A percentile compares a stretch with the other conserved stretches of the same genome.
Evolutionary conservation across 2,329 filamentous ascomycete genomes (phyloP).

Genomic region (Cryphonectria radicalis): DNA sequence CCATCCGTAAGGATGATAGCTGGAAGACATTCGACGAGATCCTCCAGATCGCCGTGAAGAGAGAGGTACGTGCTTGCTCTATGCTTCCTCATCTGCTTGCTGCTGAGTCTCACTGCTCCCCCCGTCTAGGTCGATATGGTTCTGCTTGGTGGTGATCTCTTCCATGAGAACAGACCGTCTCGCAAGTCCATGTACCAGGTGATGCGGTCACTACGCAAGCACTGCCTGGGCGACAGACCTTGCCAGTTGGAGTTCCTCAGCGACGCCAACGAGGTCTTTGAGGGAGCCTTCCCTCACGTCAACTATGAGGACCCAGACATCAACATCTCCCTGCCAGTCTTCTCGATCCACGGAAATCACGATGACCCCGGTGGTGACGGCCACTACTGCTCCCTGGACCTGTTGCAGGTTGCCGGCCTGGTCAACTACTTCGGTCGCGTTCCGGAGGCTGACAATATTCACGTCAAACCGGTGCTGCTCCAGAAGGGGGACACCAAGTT

Average conservation of each 20-base stretch:
- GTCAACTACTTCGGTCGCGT: slow-evolving; percentile 96
- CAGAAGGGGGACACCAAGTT: slow-evolving; percentile 94
- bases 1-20: slow-evolving; percentile 93
- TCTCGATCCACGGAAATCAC: slow-evolving; percentile 98
- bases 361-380: slow-evolving; percentile 98
- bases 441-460: slow-evolving; percentile 90
- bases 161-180: slow-evolving; percentile 97
- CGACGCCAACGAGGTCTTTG: slow-evolving; percentile 89
- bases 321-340: slow-evolving; percentile 95
- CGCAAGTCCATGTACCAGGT: slow-evolving; percentile 96
- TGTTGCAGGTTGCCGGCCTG: slow-evolving; percentile 87
- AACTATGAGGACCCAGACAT: slow-evolving; percentile 98
- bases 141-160: slow-evolving; percentile 89
- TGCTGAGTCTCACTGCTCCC: background rate
- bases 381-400: slow-evolving; percentile 85
- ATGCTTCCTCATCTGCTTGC: slow-evolving; percentile 19
- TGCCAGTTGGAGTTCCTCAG: slow-evolving; percentile 94
- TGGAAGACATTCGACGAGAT: slow-evolving; percentile 97
- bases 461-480: slow-evolving; percentile 86
- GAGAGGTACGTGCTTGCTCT: slow-evolving; percentile 62
- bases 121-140: slow-evolving; percentile 82
- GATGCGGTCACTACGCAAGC: slow-evolving; percentile 90
- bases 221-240: slow-evolving; percentile 93
- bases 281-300: slow-evolving; percentile 87
- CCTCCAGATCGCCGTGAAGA: slow-evolving; percentile 81